These are phyloP conservation scores for Elaeis guineensis DNA, from an alignment of 176 grass and related monocot species.

Conservation along the genomic window DNA sequence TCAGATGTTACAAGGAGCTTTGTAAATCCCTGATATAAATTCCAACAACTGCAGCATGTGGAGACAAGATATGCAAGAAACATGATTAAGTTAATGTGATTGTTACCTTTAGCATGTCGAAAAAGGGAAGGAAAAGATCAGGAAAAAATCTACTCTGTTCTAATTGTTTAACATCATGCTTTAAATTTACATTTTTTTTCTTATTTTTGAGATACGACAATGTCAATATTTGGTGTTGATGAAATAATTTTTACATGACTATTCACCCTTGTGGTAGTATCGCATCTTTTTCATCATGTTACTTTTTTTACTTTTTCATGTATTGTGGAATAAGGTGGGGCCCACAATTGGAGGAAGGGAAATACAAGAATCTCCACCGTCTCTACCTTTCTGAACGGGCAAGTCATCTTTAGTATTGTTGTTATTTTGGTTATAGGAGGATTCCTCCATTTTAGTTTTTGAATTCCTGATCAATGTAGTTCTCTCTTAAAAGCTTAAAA, in stretches of 20 bases:
- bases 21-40: no score
- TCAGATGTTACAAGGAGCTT: neutral
- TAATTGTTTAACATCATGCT: neutral
- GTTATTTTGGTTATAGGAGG: neutral
- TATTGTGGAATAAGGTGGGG: conserved; percentile 12
- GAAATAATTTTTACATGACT: neutral
- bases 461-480: neutral
- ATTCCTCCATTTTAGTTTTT: neutral
- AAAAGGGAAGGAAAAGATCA: no score
- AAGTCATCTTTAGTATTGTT: conserved; percentile 3
- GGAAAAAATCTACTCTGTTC: neutral
- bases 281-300: neutral
- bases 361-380: conserved; percentile 10
- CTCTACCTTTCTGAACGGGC: conserved; percentile 14
- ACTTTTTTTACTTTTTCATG: neutral
- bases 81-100: neutral
- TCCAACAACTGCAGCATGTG: neutral
- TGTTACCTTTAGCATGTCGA: neutral
- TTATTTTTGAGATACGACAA: no score
- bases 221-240: no score
- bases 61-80: neutral
- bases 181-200: no score
- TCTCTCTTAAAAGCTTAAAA: no score
- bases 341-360: conserved; percentile 4
- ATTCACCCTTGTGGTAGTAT: no score